Conservation (phyloP, 2,329 filamentous ascomycete species). For the Exophiala aquamarina region DNA sequence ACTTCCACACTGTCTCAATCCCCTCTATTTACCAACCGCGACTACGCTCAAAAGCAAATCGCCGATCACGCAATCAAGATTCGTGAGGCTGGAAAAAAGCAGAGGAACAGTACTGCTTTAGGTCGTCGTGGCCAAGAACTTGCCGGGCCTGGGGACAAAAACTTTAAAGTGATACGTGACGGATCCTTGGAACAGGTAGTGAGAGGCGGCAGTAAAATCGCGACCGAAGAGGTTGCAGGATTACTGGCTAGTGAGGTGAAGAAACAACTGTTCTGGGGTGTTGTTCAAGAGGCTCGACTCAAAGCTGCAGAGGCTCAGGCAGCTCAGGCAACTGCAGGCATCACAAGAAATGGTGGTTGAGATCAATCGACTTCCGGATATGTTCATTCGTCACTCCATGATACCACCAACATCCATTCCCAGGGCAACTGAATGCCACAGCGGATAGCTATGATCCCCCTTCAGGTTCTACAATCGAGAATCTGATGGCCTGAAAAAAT, state of each 20-base stretch:
- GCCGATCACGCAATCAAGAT: conserved; percentile 83
- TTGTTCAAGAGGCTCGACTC: conserved; percentile 33
- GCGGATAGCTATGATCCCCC: too few species aligned
- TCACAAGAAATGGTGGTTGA: conserved; percentile 15
- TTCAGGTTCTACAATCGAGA: too few species aligned
- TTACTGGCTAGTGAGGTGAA: conserved; percentile 52
- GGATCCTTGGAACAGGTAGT: conserved; percentile 54
- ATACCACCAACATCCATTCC: too few species aligned
- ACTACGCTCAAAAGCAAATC: conserved; percentile 91
- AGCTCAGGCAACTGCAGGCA: conserved; percentile 10
- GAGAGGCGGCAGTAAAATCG: conserved; percentile 57
- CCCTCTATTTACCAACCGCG: conserved; percentile 86
- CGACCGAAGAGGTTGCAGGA: conserved; percentile 53
- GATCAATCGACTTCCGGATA: too few species aligned
- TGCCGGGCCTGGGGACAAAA: conserved; percentile 26
- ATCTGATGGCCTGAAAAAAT: too few species aligned
- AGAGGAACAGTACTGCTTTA: conserved; percentile 22
- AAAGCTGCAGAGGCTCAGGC: conserved; percentile 19
- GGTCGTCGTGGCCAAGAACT: conserved; percentile 24
- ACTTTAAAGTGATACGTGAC: conserved; percentile 39
- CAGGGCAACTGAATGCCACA: too few species aligned
- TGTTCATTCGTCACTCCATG: too few species aligned
- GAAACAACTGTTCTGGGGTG: conserved; percentile 49
- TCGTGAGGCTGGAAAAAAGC: conserved; percentile 58
- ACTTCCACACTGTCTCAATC: conserved; percentile 91